Base-by-base conservation (phyloP, 352 stramenopile species). In the Aphanomyces invadans region DNA sequence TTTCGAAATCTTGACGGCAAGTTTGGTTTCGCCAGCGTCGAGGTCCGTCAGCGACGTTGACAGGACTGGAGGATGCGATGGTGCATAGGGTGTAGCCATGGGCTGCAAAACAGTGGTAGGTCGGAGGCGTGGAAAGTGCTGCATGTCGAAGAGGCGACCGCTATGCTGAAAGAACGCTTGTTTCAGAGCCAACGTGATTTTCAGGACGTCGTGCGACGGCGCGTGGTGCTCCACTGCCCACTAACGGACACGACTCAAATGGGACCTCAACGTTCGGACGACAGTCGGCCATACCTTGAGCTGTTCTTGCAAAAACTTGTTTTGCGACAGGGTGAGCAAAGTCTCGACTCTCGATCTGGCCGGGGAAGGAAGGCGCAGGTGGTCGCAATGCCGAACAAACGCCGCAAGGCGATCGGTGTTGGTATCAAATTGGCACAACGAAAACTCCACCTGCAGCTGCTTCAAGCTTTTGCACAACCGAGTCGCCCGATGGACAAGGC, bases 241-340 rank as follows among this genome's bases (percentile, higher is more conserved):
- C 49, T 57, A 57, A 19, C 23, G 19, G 19, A 33, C 25, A 38
- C 29, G 29, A 57, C 19, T 21, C 15, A 21, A 57, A 1, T 38
- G 7, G 12, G 49, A 29, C n/a, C n/a, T n/a, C n/a, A n/a, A n/a
- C n/a, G n/a, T 32, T 21, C 25, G 36, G 11, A 36, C 1, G 10
- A 5, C 7, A 42, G 15, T 42, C 19, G 49, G n/a, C n/a, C 12
- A 54, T 1, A 57, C 49, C 49, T 57, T 57, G 19, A 57, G 49
- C 29, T 57, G 49, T 38, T 57, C 49, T 33, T 57, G 49, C 9
- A 57, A 1, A 57, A 39, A 57, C 29, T 57, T 57, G 19, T 57
- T 26, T n/a, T 5, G 15, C 29, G 49, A 38, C 12, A 57, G 19
- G 0, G 19, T 29, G 25, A 57, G 17, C 1, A 57, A 26, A 9